Percentiles rank a stretch among this genome's conserved stretches.
Conservation (phyloP, 495 filamentous ascomycete genomes). For the Xylaria curta region DNA sequence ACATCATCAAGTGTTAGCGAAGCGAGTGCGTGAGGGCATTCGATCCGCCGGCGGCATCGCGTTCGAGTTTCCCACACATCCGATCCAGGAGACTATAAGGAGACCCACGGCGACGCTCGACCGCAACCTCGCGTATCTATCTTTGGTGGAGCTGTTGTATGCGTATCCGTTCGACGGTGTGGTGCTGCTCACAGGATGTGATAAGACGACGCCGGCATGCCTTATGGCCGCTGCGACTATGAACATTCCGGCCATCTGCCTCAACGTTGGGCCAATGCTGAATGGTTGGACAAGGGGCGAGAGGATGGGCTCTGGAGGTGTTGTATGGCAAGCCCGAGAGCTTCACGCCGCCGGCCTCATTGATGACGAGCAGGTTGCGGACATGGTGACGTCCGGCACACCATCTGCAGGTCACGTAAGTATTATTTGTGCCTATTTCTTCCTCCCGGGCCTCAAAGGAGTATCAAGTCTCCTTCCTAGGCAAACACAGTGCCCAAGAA, state of each 20-base stretch:
- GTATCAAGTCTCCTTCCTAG: background rate
- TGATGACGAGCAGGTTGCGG: conserved; percentile 53
- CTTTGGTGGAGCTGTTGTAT: conserved; percentile 58
- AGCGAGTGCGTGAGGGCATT: conserved; percentile 62
- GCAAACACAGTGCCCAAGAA: background rate
- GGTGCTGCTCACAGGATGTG: conserved; percentile 63
- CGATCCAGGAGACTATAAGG: conserved; percentile 60
- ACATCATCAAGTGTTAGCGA: conserved; percentile 58
- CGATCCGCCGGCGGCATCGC: conserved; percentile 60
- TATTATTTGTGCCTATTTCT: too few relatives aligned
- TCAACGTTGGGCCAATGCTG: conserved; percentile 64
- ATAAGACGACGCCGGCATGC: conserved; percentile 62
- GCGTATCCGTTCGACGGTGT: conserved; percentile 63
- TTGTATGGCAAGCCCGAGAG: conserved; percentile 60
- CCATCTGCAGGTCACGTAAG: conserved; percentile 55
- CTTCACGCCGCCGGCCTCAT: conserved; percentile 60
- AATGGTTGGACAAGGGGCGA: conserved; percentile 56
- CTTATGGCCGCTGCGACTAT: conserved; percentile 65
- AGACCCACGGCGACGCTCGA: conserved; percentile 60
- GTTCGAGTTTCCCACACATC: conserved; percentile 63
- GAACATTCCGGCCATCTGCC: conserved; percentile 62
- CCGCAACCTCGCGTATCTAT: conserved; percentile 60
- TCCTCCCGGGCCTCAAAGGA: too few relatives aligned
- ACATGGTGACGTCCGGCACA: conserved; percentile 57
- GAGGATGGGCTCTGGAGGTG: conserved; percentile 54